Conservation (phyloP, 2,329 filamentous ascomycete species). For the Chrysoporthe austroafricana region DNA sequence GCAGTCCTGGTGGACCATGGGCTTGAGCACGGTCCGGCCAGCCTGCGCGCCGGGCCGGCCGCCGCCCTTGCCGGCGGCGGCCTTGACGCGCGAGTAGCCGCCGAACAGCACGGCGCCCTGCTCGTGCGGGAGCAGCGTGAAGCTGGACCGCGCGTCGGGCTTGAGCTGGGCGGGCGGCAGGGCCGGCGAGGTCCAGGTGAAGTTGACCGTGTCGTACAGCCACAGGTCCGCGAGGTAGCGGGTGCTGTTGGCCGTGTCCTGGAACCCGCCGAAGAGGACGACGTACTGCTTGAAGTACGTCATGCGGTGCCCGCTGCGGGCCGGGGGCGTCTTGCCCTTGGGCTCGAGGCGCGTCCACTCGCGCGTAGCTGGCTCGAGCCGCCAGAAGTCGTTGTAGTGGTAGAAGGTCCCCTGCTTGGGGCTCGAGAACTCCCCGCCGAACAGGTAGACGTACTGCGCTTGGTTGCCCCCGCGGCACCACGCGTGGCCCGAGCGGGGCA, state of each 20-base stretch:
- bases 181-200: slow-evolving; percentile 78
- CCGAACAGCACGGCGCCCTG: slow-evolving; percentile 88
- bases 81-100: slow-evolving; percentile 90
- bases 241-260: slow-evolving; percentile 93
- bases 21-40: slow-evolving; percentile 74
- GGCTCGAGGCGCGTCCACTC: slow-evolving; percentile 92
- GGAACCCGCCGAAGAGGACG: slow-evolving; percentile 93
- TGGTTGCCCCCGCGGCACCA: slow-evolving; percentile 89
- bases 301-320: slow-evolving; percentile 92
- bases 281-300: slow-evolving; percentile 98
- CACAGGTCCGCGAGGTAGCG: slow-evolving; percentile 93
- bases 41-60: slow-evolving; percentile 62
- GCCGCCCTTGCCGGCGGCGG: slow-evolving; percentile 64
- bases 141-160: slow-evolving; percentile 88
- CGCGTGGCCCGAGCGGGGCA: slow-evolving; percentile 90
- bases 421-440: slow-evolving; percentile 94
- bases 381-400: slow-evolving; percentile 99
- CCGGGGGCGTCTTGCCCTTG: slow-evolving; percentile 77
- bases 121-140: slow-evolving; percentile 89
- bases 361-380: slow-evolving; percentile 77
- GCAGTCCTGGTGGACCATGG: slow-evolving; percentile 91
- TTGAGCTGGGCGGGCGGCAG: slow-evolving; percentile 80
- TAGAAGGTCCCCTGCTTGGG: slow-evolving; percentile 99
- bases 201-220: slow-evolving; percentile 91
- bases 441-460: slow-evolving; percentile 82